Evolutionary conservation across 352 stramenopile species (phyloP), one percentile per base, ranked within the genome.

Genomic region (Achlya hypogyna): DNA sequence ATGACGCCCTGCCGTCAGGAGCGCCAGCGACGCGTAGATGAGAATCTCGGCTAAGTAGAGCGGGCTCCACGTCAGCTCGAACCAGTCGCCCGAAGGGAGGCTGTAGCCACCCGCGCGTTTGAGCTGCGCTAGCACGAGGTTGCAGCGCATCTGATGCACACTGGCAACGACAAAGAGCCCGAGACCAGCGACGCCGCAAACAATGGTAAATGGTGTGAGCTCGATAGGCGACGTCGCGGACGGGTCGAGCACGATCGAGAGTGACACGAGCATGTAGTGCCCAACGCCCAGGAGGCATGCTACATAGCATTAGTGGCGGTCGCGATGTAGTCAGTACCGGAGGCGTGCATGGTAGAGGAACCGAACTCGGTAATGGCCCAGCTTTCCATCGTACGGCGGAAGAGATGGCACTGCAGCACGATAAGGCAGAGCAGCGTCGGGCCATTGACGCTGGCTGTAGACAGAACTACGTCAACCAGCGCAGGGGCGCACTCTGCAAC

Each of bases 381-480:
- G 43, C 60, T 67, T 38, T 67, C 60, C 60, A 67, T 54, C 60
- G 59, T 67, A 22, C 60, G 42, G 34, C 60, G 60, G 23, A 67
- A 67, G 18, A 67, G 34, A 29, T 67, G 60, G 51, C 60, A 67
- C 45, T 67, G 20, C 42, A 58, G 51, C n/a, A 42, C 51, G 10
- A 65, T 6, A 0, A 65, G 29, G 31, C 14, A 14, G 35, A 65
- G 23, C 12, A 51, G n/a, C 27, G 45, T 65, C 27, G 58, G 16
- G 27, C 25, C 25, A 31, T 23, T 3, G 25, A 38, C 25, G 2
- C 10, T 10, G 12, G 49, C n/a, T n/a, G n/a, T n/a, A n/a, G n/a
- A n/a, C n/a, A n/a, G n/a, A n/a, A n/a, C n/a, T n/a, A n/a, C n/a
- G n/a, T n/a, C n/a, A n/a, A n/a, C n/a, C n/a, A n/a, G n/a, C n/a